These are phyloP conservation scores for Spiraea crenata DNA, from an alignment of 331 rosid genomes.

Conservation along the genomic window DNA sequence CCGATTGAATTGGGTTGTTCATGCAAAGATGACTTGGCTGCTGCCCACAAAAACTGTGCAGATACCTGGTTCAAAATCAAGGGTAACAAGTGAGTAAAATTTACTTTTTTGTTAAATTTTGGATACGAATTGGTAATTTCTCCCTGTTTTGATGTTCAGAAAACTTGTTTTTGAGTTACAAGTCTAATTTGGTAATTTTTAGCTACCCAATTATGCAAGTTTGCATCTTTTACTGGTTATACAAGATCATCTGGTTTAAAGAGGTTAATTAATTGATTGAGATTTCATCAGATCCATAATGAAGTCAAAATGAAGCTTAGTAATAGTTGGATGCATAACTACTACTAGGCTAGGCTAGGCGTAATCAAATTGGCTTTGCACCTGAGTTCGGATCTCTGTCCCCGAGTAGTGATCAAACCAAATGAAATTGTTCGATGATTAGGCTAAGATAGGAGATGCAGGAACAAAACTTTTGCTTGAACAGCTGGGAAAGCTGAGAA, in stretches of 20 bases:
- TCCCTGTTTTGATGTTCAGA: neutral
- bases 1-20: conserved; percentile 93
- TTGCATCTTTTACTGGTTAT: neutral
- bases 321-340: neutral
- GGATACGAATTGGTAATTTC: too few species aligned
- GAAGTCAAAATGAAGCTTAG: neutral
- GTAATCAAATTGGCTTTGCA: too few species aligned
- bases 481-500: conserved; percentile 35
- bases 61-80: conserved; percentile 91
- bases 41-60: conserved; percentile 87
- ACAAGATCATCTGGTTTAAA: neutral
- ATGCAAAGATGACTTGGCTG: conserved; percentile 85
- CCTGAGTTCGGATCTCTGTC: too few species aligned
- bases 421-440: too few species aligned
- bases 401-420: too few species aligned
- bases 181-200: neutral
- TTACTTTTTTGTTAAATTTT: neutral
- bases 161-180: conserved; percentile 19
- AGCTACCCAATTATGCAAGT: conserved; percentile 12
- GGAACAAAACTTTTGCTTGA: conserved; percentile 27
- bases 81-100: conserved; percentile 75
- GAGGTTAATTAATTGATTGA: neutral
- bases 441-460: neutral
- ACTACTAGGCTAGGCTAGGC: too few species aligned
- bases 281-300: neutral